These are phyloP conservation scores for Basipetospora chlamydospora DNA, from an alignment of 2,329 filamentous ascomycete species.

Conservation along the genomic window DNA sequence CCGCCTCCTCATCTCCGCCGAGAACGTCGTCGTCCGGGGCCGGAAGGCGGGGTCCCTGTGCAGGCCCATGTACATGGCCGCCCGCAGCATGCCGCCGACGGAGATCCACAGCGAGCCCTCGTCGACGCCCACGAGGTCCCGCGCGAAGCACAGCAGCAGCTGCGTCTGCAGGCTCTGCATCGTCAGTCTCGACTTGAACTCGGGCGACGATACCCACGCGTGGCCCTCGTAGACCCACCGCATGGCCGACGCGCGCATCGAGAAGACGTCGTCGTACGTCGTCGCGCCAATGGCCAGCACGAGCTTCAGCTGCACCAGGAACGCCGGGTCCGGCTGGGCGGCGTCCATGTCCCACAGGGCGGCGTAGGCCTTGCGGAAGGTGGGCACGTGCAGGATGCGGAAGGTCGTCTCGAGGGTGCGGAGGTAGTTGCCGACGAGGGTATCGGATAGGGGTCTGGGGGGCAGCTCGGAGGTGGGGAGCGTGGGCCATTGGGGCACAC, in stretches of 20 bases:
- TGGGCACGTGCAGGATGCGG: constrained; percentile 36
- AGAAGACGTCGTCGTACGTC: constrained; percentile 33
- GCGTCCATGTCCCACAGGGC: constrained; percentile 26
- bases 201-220: constrained; percentile 36
- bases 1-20: constrained; percentile 31
- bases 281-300: constrained; percentile 41
- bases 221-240: constrained; percentile 44
- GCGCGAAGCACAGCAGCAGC: constrained; percentile 28
- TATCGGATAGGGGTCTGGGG: constrained; percentile 25
- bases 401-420: constrained; percentile 30
- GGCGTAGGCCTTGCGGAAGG: constrained; percentile 33
- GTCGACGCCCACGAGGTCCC: constrained; percentile 21
- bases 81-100: constrained; percentile 26
- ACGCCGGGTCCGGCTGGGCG: constrained; percentile 20
- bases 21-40: constrained; percentile 18
- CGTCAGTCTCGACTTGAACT: constrained; percentile 34
- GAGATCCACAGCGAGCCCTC: constrained; percentile 33
- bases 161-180: constrained; percentile 35
- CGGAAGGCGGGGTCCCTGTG: constrained; percentile 31
- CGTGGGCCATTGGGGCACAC: constrained; percentile 32
- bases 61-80: constrained; percentile 33
- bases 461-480: constrained; percentile 29
- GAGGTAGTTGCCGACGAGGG: constrained; percentile 34
- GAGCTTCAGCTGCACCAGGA: constrained; percentile 42
- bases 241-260: constrained; percentile 31